Evolutionary conservation across 177 flowering plant species (phyloP).

Genomic region (Tripterygium wilfordii): DNA sequence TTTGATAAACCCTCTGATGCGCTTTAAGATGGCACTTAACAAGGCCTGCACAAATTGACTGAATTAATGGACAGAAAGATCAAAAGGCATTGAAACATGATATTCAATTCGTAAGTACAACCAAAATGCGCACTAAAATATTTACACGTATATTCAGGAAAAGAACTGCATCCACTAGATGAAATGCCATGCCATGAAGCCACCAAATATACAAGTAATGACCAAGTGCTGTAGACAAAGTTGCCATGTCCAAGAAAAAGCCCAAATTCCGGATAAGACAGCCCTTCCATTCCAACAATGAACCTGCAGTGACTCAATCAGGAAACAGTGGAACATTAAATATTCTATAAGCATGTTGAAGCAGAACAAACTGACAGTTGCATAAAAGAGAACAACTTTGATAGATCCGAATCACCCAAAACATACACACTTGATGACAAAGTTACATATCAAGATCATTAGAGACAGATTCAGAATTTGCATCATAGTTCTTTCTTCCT

Average conservation of each 20-base stretch:
- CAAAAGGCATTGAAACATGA: background rate
- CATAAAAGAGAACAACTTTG: no score
- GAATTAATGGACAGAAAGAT: conserved; percentile 8
- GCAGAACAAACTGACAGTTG: conserved; percentile 3
- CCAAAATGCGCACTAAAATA: no score
- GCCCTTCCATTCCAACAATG: conserved; percentile 87
- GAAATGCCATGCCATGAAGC: conserved; percentile 99
- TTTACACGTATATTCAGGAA: conserved; percentile 83
- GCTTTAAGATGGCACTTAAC: conserved; percentile 69
- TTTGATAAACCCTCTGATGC: conserved; percentile 73
- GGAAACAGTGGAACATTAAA: conserved; percentile 5
- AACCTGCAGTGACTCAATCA: conserved; percentile 49
- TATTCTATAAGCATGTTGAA: background rate
- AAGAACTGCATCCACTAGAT: conserved; percentile 86
- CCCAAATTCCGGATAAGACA: conserved; percentile 73
- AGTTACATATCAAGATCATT: no score
- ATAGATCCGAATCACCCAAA: no score
- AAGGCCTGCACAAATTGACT: conserved; percentile 55
- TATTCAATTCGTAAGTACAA: no score
- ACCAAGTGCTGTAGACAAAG: conserved; percentile 81
- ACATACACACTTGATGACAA: no score
- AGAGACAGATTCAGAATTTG: no score
- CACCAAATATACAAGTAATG: conserved; percentile 92
- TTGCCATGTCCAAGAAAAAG: conserved; percentile 79
- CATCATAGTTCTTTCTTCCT: no score